A percentile compares a stretch with the other conserved stretches of the same genome.
Evolutionary conservation across 441 rosid genomes (phyloP).

Genomic region (Lepidium campestre): DNA sequence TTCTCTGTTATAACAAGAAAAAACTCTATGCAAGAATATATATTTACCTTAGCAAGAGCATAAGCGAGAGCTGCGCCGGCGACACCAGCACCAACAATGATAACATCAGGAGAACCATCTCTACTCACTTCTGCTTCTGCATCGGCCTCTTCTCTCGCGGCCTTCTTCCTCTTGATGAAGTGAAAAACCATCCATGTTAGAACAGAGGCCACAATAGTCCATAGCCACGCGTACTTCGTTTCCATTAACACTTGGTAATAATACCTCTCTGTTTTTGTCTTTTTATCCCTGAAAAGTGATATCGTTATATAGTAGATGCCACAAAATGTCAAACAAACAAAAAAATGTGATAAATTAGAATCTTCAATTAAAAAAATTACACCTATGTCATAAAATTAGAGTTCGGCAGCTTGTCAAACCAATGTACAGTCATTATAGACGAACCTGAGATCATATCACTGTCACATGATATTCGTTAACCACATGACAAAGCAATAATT

Average conservation of each 20-base stretch:
- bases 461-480: too few relatives aligned
- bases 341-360: neutral
- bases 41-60: conserved; percentile 58
- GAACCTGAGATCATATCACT: too few relatives aligned
- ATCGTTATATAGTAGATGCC: neutral
- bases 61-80: conserved; percentile 74
- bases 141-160: neutral
- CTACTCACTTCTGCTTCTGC: conserved; percentile 1
- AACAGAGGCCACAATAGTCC: conserved; percentile 15
- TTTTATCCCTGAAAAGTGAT: neutral
- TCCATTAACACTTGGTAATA: neutral
- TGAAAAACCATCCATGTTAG: conserved; percentile 13
- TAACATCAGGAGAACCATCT: conserved; percentile 24
- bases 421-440: neutral
- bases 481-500: too few relatives aligned
- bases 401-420: neutral
- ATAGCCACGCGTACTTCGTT: conserved; percentile 9
- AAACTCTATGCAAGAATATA: neutral
- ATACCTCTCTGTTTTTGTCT: neutral
- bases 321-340: neutral
- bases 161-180: neutral
- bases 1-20: neutral
- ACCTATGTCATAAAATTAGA: too few relatives aligned
- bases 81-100: conserved; percentile 34
- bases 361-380: too few relatives aligned